These are phyloP conservation scores for Microcos paniculata DNA, from an alignment of 345 rosid genomes.

Conservation along the genomic window DNA sequence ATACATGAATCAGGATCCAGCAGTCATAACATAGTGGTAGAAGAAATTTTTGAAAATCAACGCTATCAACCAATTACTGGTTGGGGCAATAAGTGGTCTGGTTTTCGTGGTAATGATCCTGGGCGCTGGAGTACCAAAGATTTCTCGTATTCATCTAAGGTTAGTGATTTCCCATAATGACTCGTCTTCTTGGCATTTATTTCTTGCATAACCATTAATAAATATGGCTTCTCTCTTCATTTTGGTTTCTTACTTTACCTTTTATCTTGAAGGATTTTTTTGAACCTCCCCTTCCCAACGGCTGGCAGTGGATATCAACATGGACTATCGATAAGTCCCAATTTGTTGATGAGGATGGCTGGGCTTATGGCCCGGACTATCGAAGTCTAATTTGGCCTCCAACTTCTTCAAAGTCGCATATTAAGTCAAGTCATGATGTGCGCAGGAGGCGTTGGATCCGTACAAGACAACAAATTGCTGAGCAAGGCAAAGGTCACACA, in stretches of 20 bases:
- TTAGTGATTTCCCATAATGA: conserved; percentile 17
- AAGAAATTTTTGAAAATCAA: conserved; percentile 66
- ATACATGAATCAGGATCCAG: conserved; percentile 38
- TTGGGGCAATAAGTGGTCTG: conserved; percentile 50
- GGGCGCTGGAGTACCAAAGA: conserved; percentile 58
- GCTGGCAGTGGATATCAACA: conserved; percentile 63
- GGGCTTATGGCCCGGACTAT: conserved; percentile 64
- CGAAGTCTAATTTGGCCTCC: conserved; percentile 57
- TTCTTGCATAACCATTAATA: not conserved
- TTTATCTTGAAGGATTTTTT: conserved; percentile 48
- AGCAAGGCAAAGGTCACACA: conserved; percentile 20
- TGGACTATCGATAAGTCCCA: conserved; percentile 60
- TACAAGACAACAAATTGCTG: conserved; percentile 35
- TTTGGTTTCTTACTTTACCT: conserved; percentile 7
- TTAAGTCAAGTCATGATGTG: conserved; percentile 41
- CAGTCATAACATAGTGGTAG: conserved; percentile 39
- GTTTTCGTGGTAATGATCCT: conserved; percentile 38
- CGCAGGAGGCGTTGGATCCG: conserved; percentile 69
- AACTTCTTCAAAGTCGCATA: conserved; percentile 28
- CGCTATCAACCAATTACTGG: conserved; percentile 42
- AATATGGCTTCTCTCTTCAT: not conserved
- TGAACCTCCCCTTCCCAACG: conserved; percentile 53
- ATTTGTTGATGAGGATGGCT: conserved; percentile 54
- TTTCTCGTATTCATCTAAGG: conserved; percentile 59
- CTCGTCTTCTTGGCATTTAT: not conserved